Base-by-base conservation (phyloP, 2,329 filamentous ascomycete species). In the Ophidiomyces ophidiicola region DNA sequence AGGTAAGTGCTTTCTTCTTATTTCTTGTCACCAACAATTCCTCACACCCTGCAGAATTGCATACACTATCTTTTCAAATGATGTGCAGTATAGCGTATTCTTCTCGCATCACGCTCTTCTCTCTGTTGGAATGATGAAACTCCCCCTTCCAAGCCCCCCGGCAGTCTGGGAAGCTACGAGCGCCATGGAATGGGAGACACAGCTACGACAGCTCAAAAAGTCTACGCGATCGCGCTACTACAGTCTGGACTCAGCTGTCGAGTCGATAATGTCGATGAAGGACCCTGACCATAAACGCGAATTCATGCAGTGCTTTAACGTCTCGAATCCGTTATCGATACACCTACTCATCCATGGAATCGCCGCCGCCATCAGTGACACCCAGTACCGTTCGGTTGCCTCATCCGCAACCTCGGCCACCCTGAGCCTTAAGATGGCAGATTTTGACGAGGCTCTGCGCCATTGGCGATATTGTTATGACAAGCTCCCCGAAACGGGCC, bases 41-140 rank as follows among this genome's bases (percentile, higher is more conserved):
- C 32, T 35, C 11, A 41, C 17, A 20, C 4, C 17, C 15, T 15
- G n/a, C 34, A 50, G 48, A 19, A 44, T 50, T 17, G 48, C 48
- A 2, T 46, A 50, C 36, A 48, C 47, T 10, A 50, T 50, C 8
- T 50, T 50, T 21, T 36, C 46, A 10, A 43, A 43, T 18, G 48
- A 50, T 21, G 48, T 49, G 10, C 45, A 50, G 25, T 50, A 50
- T 33, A 44, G 45, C 41, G 42, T 49, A 10, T 47, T 48, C 21
- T 50, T 50, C 32, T 48, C 46, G 8, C 48, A 50, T 20, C 48
- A 47, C n/a, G 41, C 47, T 11, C 26, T 42, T 6, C 36, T 50
- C 10, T 49, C 47, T 2, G 44, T 49, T 2, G 38, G 44, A 4
- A 48, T 50, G 48, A 48, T 50, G 41, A 50, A 50, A 26, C 44